These are phyloP conservation scores for Penstemon eatonii DNA, from an alignment of 257 asterid genomes.

Conservation along the genomic window DNA sequence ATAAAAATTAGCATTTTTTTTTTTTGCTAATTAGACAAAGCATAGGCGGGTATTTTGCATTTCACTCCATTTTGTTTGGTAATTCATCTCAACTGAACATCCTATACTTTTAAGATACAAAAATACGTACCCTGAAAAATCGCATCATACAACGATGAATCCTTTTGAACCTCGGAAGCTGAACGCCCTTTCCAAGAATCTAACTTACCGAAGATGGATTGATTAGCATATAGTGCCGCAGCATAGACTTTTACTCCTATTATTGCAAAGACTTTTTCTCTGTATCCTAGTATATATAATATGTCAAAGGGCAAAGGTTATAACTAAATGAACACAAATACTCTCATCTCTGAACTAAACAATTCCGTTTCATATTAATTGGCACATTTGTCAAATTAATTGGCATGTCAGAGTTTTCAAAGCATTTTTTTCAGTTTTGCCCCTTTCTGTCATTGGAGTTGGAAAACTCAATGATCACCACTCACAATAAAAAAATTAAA, in stretches of 20 bases:
- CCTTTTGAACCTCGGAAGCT: constrained; percentile 54
- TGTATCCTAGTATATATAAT: constrained; percentile 52
- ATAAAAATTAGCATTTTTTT: too few relatives aligned
- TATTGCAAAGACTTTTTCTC: constrained; percentile 84
- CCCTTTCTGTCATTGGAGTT: too few relatives aligned
- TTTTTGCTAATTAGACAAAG: too few relatives aligned
- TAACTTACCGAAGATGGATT: constrained; percentile 48
- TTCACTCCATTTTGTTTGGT: neutral
- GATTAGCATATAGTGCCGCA: constrained; percentile 69
- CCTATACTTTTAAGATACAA: too few relatives aligned
- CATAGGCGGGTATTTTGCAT: too few relatives aligned
- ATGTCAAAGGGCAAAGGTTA: constrained; percentile 22
- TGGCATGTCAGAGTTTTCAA: too few relatives aligned
- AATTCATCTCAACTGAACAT: neutral
- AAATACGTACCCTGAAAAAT: constrained; percentile 58
- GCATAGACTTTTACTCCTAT: constrained; percentile 93
- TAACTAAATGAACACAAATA: constrained; percentile 7
- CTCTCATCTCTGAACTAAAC: neutral
- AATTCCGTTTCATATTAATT: neutral
- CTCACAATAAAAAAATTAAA: too few relatives aligned
- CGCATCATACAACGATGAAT: constrained; percentile 54
- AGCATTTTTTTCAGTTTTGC: too few relatives aligned
- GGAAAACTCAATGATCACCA: too few relatives aligned
- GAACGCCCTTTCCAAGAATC: constrained; percentile 70
- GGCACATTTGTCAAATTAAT: too few relatives aligned